Conservation (phyloP, 1,284 basidiomycete species). For the Mycena citricolor region DNA sequence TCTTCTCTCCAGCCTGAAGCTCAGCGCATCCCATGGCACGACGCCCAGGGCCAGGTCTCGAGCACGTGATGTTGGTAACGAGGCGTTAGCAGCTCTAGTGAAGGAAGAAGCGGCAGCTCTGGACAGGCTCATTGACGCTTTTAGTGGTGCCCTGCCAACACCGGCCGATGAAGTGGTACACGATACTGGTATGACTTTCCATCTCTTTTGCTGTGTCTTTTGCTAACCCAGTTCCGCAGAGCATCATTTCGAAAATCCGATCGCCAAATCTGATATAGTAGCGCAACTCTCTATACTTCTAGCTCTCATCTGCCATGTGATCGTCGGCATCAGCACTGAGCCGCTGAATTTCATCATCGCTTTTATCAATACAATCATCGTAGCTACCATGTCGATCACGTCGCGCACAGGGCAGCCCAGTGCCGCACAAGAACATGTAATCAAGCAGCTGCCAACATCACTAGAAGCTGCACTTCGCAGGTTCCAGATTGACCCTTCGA, state of each 20-base stretch:
- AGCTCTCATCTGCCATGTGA: constrained; percentile 1
- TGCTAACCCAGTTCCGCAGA: neutral
- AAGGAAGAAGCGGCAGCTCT: neutral
- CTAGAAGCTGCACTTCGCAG: neutral
- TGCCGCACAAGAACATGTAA: neutral
- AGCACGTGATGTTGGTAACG: neutral
- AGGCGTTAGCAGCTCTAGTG: neutral
- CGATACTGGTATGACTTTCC: neutral
- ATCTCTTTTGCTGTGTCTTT: neutral
- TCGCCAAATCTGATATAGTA: neutral
- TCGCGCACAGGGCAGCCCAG: neutral
- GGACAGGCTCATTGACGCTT: neutral
- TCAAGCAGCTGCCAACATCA: neutral
- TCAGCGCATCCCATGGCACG: neutral
- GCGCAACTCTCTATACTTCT: neutral
- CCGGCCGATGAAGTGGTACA: neutral
- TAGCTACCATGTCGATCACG: neutral
- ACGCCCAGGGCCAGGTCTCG: neutral
- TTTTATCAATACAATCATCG: neutral
- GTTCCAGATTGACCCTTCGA: constrained; percentile 1
- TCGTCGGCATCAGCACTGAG: neutral
- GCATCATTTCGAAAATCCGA: neutral
- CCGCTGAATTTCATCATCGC: neutral
- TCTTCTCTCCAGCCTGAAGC: neutral
- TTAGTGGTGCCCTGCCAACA: neutral